phyloP scores from a whole-genome alignment of 2,329 filamentous ascomycete species.

The Fusarium chuoi region DNA sequence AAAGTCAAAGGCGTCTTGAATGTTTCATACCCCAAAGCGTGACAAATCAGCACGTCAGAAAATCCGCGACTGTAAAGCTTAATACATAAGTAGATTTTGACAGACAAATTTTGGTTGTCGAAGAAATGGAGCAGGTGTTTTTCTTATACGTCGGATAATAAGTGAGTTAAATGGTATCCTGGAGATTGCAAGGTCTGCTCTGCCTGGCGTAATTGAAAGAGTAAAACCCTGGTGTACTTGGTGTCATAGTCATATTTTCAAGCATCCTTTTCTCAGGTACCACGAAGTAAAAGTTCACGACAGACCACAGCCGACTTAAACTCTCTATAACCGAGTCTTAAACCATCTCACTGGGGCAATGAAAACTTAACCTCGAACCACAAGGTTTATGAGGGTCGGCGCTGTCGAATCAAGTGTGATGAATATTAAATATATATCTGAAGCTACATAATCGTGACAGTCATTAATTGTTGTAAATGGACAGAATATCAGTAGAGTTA shows the following conservation, averaged over 20 bases:
- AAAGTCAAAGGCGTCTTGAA: background rate
- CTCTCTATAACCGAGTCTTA: background rate
- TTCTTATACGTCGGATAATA: background rate
- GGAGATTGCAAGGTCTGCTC: background rate
- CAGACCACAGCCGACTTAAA: no score
- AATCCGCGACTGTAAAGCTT: background rate
- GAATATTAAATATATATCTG: slow-evolving; percentile 4
- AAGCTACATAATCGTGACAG: background rate
- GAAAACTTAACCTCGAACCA: background rate
- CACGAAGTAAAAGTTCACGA: background rate
- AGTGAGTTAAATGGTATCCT: background rate
- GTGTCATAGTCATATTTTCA: background rate
- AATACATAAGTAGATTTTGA: background rate
- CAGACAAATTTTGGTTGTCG: accelerated
- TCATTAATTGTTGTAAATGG: slow-evolving; percentile 34
- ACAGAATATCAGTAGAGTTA: slow-evolving; percentile 36
- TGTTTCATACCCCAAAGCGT: background rate
- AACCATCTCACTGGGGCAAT: no score
- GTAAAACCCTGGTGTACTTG: no score
- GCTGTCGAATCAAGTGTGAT: background rate
- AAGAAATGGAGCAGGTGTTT: background rate
- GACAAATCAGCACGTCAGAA: background rate
- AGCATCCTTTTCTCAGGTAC: background rate
- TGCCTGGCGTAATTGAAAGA: background rate
- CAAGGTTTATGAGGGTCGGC: background rate